Evolutionary conservation across 2,329 filamentous ascomycete species (phyloP), one percentile per base, ranked within the genome.

Genomic region (Aspergillus carbonarius): DNA sequence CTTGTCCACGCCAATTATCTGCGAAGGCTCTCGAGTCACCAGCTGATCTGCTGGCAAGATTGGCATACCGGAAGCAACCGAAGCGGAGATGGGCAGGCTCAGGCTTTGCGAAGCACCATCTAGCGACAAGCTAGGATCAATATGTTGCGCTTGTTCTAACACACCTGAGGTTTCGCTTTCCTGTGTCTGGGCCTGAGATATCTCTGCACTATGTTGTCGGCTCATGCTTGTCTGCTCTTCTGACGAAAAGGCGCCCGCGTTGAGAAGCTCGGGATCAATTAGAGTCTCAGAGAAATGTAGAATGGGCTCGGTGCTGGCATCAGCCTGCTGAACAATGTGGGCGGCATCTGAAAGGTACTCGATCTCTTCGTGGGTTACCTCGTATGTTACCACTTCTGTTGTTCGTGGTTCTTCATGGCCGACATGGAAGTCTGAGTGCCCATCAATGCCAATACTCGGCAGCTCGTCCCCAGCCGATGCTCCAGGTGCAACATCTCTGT

Each of bases 11-110:
- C 53, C 51, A n/a, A 34, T 39, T 27, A 64, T 59, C 27, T 74
- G 71, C 1, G 69, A 68, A 42, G 59, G 59, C 35, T 65, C 65
- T 25, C 67, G 63, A 8, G 66, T 69, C 10, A 64, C 34, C 8
- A 66, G 57, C 51, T 66, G 68, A 17, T 52, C 37, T 34, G 34
- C 27, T 40, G 50, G 37, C 35, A 40, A 48, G 10, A 47, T 39
- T n/a, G 53, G 48, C 12, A 18, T n/a, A 18, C 44, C n/a, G 30
- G 35, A 37, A 40, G 20, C 13, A 37, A 34, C 17, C 6, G 56
- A 59, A n/a, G 17, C 20, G 13, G 42, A 40, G 6, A 37, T 15
- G 25, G 40, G 44, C n/a, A 35, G 12, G 8, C 34, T 30, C 23
- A 35, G 8, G 10, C 34, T 34, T 44, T 46, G 35, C 8, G 57